Percentiles rank a stretch among this genome's conserved stretches.
These are phyloP conservation scores for Crithidia fasciculata DNA, from an alignment of 208 protist species.

Conservation along the genomic window DNA sequence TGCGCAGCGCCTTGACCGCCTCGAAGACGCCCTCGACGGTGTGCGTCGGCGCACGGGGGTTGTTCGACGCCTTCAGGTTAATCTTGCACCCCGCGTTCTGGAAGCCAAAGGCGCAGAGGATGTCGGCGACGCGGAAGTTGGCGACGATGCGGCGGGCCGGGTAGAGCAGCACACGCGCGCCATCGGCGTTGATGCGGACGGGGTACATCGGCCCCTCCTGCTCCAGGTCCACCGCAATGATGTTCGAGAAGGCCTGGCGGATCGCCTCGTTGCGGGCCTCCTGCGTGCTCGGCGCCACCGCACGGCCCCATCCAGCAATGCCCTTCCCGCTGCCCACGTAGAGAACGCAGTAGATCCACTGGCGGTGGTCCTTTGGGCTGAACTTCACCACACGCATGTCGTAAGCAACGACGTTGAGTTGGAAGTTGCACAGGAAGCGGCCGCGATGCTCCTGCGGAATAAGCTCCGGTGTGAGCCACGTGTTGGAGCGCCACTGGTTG, in stretches of 20 bases:
- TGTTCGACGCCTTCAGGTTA: slow-evolving; percentile 83
- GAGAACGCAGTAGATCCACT: slow-evolving; percentile 94
- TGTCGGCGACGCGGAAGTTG: slow-evolving; percentile 91
- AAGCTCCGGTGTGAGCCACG: slow-evolving; percentile 92
- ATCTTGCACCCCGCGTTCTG: slow-evolving; percentile 90
- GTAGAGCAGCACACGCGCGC: slow-evolving; percentile 89
- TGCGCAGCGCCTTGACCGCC: slow-evolving; percentile 88
- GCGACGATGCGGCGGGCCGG: slow-evolving; percentile 90
- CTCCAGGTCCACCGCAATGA: slow-evolving; percentile 93
- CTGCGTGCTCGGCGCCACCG: slow-evolving; percentile 89
- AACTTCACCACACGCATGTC: slow-evolving; percentile 95
- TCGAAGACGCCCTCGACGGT: slow-evolving; percentile 92
- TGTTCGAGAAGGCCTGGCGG: slow-evolving; percentile 90
- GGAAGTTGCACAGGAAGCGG: slow-evolving; percentile 94
- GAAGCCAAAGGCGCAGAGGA: slow-evolving; percentile 94
- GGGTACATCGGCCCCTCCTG: slow-evolving; percentile 94
- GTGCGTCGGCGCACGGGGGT: slow-evolving; percentile 88
- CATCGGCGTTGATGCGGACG: slow-evolving; percentile 90
- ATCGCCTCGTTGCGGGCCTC: slow-evolving; percentile 93
- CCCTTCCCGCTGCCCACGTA: slow-evolving; percentile 93
- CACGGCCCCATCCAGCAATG: slow-evolving; percentile 90
- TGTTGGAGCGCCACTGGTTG: slow-evolving; percentile 95
- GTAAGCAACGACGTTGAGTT: slow-evolving; percentile 92
- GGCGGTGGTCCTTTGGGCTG: slow-evolving; percentile 91
- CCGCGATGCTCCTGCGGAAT: slow-evolving; percentile 93